Conservation (phyloP, 768 basidiomycete genomes). For the Boletus speciosus region DNA sequence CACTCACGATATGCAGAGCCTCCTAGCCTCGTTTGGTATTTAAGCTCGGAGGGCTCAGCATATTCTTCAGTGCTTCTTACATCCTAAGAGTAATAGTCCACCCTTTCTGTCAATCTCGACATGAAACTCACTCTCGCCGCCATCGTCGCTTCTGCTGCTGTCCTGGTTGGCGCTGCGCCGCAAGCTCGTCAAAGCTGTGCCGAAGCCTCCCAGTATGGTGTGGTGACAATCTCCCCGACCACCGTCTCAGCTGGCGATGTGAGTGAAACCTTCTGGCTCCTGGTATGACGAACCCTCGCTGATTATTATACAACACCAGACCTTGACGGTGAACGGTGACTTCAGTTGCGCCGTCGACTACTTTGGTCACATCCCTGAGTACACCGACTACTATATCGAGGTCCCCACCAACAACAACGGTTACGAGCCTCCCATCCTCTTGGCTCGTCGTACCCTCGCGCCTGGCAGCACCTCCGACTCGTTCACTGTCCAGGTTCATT, state of each 20-base stretch:
- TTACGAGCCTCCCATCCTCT: constrained; percentile 28
- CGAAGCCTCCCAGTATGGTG: constrained; percentile 22
- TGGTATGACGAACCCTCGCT: neutral
- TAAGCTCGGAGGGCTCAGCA: constrained; percentile 1
- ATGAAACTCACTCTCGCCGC: constrained; percentile 20
- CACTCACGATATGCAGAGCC: neutral
- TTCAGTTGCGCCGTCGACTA: constrained; percentile 25
- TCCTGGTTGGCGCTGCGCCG: constrained; percentile 18
- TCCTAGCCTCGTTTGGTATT: neutral
- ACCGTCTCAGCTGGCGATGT: constrained; percentile 26
- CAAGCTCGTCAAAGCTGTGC: constrained; percentile 21
- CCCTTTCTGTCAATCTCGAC: neutral
- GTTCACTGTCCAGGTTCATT: constrained; percentile 19
- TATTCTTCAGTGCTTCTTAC: neutral
- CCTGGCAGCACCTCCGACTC: constrained; percentile 5
- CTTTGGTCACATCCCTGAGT: constrained; percentile 20
- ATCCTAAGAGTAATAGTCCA: neutral
- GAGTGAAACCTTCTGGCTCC: neutral
- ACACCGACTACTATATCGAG: constrained; percentile 33
- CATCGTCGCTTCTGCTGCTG: constrained; percentile 7
- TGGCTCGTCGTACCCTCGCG: constrained; percentile 19
- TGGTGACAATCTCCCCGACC: constrained; percentile 16
- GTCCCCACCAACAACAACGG: constrained; percentile 32
- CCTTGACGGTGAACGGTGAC: constrained; percentile 19
- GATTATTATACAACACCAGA: constrained; percentile 10